Evolutionary conservation across 2,329 filamentous ascomycete genomes (phyloP), one percentile per base, ranked within the genome.

Genomic region (Diaporthe vexans): DNA sequence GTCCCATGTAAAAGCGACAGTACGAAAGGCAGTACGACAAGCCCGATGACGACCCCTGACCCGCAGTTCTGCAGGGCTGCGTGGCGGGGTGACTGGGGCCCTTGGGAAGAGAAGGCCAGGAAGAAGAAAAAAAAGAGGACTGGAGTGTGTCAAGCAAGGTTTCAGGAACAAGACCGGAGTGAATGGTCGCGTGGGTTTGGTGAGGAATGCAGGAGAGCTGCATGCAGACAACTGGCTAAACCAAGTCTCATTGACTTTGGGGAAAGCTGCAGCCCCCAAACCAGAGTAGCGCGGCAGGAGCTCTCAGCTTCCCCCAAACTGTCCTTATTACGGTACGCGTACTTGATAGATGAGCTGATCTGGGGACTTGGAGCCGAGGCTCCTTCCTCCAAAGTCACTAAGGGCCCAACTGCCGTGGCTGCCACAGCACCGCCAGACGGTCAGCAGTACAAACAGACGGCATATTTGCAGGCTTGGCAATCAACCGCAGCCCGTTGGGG

Each of bases 281-380:
- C 11, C 9, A 6, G 33, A 24, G 63, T 52, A 37, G 46, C 46
- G 46, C 63, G 46, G 29, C 63, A 26, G 29, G 63, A 67, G 61
- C 43, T 67, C 40, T 37, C 63, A 68, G n/a, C 63, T 54, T 29
- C 33, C 19, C 63, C 33, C 5, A 21, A 48, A 26, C 10, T 40
- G 37, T 4, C 37, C 11, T 40, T 40, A 26, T 46, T 24, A 19
- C n/a, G 21, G 26, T n/a, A n/a, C 43, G 43, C 17, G 40, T 43
- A 21, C 43, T 48, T n/a, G n/a, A n/a, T 65, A 68, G 63, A 68
- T 68, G 63, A 68, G 63, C 48, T 68, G 63, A 68, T 68, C 46
- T 68, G 46, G 46, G 46, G 46, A 68, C 46, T 26, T 33, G 46
- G 63, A 37, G 63, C 63, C 63, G 46, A 54, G 63, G 63, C 63